Conservation (phyloP, 116 monocot species). For the Iris pallida region DNA sequence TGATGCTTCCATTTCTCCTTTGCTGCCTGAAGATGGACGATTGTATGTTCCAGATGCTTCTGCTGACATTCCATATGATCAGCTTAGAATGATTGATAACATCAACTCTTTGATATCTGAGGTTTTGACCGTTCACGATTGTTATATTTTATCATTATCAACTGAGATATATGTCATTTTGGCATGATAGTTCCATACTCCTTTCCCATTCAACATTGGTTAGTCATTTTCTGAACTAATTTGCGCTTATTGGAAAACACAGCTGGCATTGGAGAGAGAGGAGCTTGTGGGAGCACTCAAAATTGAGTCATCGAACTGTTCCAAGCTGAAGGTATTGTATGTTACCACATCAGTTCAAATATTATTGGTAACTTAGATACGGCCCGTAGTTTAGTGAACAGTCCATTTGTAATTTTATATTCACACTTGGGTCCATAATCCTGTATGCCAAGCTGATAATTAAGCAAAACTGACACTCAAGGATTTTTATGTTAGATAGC, state of each 20-base stretch:
- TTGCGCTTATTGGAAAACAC: slow-evolving; percentile 10
- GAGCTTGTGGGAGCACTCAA: slow-evolving; percentile 58
- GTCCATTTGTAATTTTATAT: too few relatives aligned
- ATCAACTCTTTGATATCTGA: slow-evolving; percentile 86
- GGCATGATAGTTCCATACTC: slow-evolving; percentile 1
- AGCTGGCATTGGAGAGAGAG: slow-evolving; percentile 91
- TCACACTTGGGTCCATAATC: too few relatives aligned
- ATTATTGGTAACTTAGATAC: too few relatives aligned
- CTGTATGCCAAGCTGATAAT: too few relatives aligned
- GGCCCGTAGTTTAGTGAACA: too few relatives aligned
- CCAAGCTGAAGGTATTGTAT: slow-evolving; percentile 72
- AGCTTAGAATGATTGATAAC: slow-evolving; percentile 83
- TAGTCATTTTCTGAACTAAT: not conserved
- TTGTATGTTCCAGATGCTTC: slow-evolving; percentile 22
- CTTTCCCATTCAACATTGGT: not conserved
- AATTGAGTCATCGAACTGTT: slow-evolving; percentile 63
- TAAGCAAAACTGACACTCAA: too few relatives aligned
- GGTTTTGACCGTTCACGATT: slow-evolving; percentile 28
- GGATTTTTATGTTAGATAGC: too few relatives aligned
- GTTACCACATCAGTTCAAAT: not conserved
- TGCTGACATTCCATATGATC: slow-evolving; percentile 62
- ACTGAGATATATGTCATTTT: slow-evolving; percentile 3
- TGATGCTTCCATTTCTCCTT: slow-evolving; percentile 26
- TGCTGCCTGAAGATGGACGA: slow-evolving; percentile 19
- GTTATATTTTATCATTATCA: not conserved